Base-by-base conservation (phyloP, 805 yeast genomes). In the Saccharomyces jurei region DNA sequence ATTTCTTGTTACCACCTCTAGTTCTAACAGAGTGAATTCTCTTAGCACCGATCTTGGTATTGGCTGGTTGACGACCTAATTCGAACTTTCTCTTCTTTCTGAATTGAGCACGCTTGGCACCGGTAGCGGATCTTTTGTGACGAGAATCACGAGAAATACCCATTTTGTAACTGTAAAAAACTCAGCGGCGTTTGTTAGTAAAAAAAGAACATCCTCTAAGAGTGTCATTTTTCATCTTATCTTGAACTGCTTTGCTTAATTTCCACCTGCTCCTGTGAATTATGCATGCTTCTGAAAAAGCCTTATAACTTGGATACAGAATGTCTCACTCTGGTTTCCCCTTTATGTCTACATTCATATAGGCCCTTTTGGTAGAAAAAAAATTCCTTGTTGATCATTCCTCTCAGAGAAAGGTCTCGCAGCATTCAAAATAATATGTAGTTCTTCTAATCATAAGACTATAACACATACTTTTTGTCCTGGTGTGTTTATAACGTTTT, bases 61-160 rank as follows among this genome's bases (percentile, higher is more conserved):
- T 90, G 75, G 99, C 96, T 72, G 97, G 85, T 84, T 94, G 99
- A 82, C 99, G 94, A 72, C 99, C 99, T 78, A 88, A 86, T 83
- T 92, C 99, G 77, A 94, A 92, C 95, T 92, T 94, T 86, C 99
- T 85, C 96, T 92, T 92, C 92, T 92, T 92, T 89, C 98, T 92
- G 96, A 86, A 89, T 81, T 90, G 96, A 80, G 98, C 98, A 81
- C 97, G 90, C 82, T 90, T 91, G 78, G 99, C 99, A 87, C 99
- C 99, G 76, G 99, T 91, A 80, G 95, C 96, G 73, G 97, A 81
- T 81, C 99, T 95, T 89, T 92, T 92, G 91, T 94, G 99, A 83
- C 97, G 97, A 80, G 99, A 92, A 85, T 94, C 98, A 85, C 99
- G 92, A 81, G 98, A 90, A 87, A 92, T 92, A 91, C 99, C 98